Base-by-base conservation (phyloP, 192 early-diverging fungal species). In the Coemansia reversa region DNA sequence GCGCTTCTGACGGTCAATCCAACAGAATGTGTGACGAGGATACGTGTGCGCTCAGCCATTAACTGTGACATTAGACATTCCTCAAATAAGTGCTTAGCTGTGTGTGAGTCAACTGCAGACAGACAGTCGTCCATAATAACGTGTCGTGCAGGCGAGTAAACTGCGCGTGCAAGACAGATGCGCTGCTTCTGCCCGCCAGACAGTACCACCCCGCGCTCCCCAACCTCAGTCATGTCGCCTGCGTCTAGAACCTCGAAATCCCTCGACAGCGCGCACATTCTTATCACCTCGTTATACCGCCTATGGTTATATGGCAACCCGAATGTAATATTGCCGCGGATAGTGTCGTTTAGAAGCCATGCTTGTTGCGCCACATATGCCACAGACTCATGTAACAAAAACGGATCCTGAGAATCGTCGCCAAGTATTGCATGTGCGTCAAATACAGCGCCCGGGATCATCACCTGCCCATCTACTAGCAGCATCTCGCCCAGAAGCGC, bases 41-140 rank as follows among this genome's bases (percentile, higher is more conserved):
- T 75, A 4, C 89, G 72, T 0, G 97, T 99, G 12, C 94, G 85
- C 27, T 85, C 81, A 1, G 62, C 58, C 84, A 99, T 84, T 32
- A 90, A 63, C 4, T 85, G 86, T 14, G 74, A 55, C 55, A 86
- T 83, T 63, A 97, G 62, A 54, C 92, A 94, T 30, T 91, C 69
- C 19, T 92, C 84, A 63, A 87, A 89, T 24, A 99, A 67, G 65
- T 93, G 90, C 59, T 89, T 88, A 25, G 92, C 95, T 2, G 96
- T 98, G 58, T 95, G 96, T 6, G 94, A 88, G 68, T 99, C 97
- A 5, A 98, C 96, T 23, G 97, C 97, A n/a, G 91, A 93, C 51
- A 97, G 79, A 62, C 90, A 92, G 73, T 95, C 95, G 69, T 97
- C 95, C 61, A 94, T 71, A 19, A 95, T 51, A n/a, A 95, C 62